Conservation (phyloP, 805 yeast genomes). For the Schwanniomyces yamadae region DNA sequence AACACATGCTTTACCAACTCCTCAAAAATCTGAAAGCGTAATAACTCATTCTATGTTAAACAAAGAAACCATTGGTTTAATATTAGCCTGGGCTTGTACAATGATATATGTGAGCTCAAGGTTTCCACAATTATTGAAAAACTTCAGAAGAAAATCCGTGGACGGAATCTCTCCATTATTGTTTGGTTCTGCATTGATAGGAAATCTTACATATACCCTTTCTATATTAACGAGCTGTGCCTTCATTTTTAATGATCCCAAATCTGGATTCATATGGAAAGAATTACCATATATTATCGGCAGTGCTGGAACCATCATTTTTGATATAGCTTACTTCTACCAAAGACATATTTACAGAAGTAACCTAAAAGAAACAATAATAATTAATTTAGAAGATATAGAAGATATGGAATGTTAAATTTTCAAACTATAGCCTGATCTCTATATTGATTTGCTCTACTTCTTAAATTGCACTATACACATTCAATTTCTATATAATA, state of each 20-base stretch:
- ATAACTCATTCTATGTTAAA: neutral
- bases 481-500: too few species aligned
- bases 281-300: conserved; percentile 85
- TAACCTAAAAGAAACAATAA: conserved; percentile 18
- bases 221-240: conserved; percentile 70
- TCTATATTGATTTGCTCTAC: too few species aligned
- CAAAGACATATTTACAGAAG: conserved; percentile 46
- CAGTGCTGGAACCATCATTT: conserved; percentile 78
- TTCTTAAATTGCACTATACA: too few species aligned
- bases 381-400: conserved; percentile 22
- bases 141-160: conserved; percentile 75
- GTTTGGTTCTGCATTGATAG: conserved; percentile 74
- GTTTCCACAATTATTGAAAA: conserved; percentile 80
- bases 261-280: conserved; percentile 50
- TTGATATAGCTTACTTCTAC: conserved; percentile 70
- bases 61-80: conserved; percentile 14
- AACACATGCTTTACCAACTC: conserved; percentile 14
- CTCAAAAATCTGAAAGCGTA: neutral
- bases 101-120: conserved; percentile 72
- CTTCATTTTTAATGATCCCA: conserved; percentile 35
- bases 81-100: conserved; percentile 79
- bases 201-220: conserved; percentile 72
- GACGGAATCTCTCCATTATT: conserved; percentile 81
- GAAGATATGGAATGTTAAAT: too few species aligned
- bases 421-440: too few species aligned